Evolutionary conservation across 768 basidiomycete genomes (phyloP), one percentile per base, ranked within the genome.

Genomic region (Boletus sp.): DNA sequence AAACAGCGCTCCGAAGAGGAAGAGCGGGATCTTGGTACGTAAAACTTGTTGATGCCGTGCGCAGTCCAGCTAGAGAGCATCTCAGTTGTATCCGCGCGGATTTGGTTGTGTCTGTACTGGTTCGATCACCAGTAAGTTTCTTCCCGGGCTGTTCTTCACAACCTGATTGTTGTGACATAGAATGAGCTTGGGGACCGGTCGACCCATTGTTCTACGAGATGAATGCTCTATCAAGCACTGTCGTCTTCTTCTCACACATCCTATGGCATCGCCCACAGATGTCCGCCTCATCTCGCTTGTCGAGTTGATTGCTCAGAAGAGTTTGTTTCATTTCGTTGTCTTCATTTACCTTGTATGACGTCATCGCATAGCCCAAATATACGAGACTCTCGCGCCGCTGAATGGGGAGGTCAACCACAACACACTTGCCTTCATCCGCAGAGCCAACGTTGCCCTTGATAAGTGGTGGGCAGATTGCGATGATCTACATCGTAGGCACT

Each of bases 31-130:
- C 78, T 96, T 34, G 87, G 90, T 90, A 75, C 55, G 75, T 67
- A 25, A 51, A 9, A 39, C 55, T 15, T 33, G 7, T 25, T 48
- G 21, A 40, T 15, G 41, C n/a, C n/a, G 8, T 37, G 44, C 23
- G 9, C 23, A 32, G 10, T 38, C 53, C 21, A 48, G 29, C 61
- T 52, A 41, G 43, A 60, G 25, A 47, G 5, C n/a, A 15, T 49
- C 35, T 55, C 65, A 91, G 90, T 96, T 43, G 87, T 96, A 7
- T 94, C 93, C 56, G 91, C 93, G 3, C 81, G 94, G 47, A 93
- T 95, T 57, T 97, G 93, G 93, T 76, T 95, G 55, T 94, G 93
- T 67, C 79, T 96, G 40, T 96, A 95, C 69, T 93, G 93, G 90
- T 93, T 96, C 64, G 94, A 96, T 74, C 93, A 94, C 74, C 90